Percentiles rank a stretch among this genome's conserved stretches.
Conservation (phyloP, 2,329 filamentous ascomycete species). For the Neopestalotiopsis clavispora region DNA sequence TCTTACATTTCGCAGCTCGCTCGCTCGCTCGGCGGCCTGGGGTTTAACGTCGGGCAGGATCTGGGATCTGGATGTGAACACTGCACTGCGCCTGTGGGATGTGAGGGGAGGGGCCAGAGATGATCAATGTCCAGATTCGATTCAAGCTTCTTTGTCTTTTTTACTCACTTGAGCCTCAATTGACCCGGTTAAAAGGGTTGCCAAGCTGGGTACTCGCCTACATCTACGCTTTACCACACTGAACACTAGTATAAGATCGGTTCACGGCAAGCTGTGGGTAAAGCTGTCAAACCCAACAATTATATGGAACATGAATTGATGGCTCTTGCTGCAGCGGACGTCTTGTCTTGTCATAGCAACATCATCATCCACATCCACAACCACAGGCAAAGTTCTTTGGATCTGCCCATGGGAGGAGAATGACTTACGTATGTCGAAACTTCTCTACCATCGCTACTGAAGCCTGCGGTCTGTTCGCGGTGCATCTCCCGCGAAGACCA, state of each 20-base stretch:
- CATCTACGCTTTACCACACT: too few relatives aligned
- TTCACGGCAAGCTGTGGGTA: conserved; percentile 8
- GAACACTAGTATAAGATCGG: background rate
- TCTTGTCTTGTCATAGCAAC: background rate
- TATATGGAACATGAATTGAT: background rate
- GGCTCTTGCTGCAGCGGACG: background rate
- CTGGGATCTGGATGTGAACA: background rate
- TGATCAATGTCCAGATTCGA: background rate
- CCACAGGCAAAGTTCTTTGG: background rate
- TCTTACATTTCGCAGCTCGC: conserved; percentile 3
- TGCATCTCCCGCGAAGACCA: conserved; percentile 7
- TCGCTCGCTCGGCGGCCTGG: background rate
- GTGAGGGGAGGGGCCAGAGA: background rate
- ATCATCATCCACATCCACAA: background rate
- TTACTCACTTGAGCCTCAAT: conserved; percentile 5
- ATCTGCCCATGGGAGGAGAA: background rate
- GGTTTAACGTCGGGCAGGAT: background rate
- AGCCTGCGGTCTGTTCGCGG: background rate
- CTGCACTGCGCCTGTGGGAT: background rate
- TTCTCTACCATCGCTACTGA: background rate
- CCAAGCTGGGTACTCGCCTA: conserved; percentile 1
- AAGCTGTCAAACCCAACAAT: background rate
- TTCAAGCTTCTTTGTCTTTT: background rate
- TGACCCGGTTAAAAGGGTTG: conserved; percentile 15
- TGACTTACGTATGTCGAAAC: background rate